Evolutionary conservation across 1,284 basidiomycete species (phyloP), one percentile per base, ranked within the genome.

Genomic region (Peniophora sp.): DNA sequence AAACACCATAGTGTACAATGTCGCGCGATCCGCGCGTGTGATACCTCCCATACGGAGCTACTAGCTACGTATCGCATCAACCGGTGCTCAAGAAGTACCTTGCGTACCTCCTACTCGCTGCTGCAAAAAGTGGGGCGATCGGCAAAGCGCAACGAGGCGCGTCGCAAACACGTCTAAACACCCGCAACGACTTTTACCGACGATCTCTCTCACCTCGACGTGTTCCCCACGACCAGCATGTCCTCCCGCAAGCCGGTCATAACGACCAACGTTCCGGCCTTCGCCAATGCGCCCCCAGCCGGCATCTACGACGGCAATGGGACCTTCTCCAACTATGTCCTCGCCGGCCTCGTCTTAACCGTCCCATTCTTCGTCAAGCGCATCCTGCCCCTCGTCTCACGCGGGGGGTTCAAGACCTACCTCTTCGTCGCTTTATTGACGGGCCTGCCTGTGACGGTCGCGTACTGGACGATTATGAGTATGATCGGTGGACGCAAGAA

Each of bases 381-480:
- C 52, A 70, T 88, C 58, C 68, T 88, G 27, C 90, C 92, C 43
- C 65, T 92, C 56, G 77, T 93, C 61, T 85, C 76, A 62, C 79
- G 83, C 54, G 86, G 87, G 3, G 88, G 88, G 1, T 75, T 85
- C 71, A 91, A 85, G 70, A 92, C 87, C n/a, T 94, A 90, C 61
- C 62, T 92, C 58, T 83, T 91, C 70, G 74, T 97, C 46, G 73
- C 92, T 53, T 57, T 88, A 49, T 51, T 97, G 49, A 76, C 85
- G 44, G 90, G 88, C 36, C 52, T 89, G 0, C 96, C 94, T 20
- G 76, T 88, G 52, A 80, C 90, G 2, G 65, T 97, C 51, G 85
- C 70, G 9, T 99, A 99, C 76, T 99, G 96, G 96, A 81, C 84
- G 0, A 54, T 93, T 58, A 88, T 89, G 72, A 93, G 90, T 64